Conservation (phyloP, 352 stramenopile genomes). For the Phytophthora uliginosa region DNA sequence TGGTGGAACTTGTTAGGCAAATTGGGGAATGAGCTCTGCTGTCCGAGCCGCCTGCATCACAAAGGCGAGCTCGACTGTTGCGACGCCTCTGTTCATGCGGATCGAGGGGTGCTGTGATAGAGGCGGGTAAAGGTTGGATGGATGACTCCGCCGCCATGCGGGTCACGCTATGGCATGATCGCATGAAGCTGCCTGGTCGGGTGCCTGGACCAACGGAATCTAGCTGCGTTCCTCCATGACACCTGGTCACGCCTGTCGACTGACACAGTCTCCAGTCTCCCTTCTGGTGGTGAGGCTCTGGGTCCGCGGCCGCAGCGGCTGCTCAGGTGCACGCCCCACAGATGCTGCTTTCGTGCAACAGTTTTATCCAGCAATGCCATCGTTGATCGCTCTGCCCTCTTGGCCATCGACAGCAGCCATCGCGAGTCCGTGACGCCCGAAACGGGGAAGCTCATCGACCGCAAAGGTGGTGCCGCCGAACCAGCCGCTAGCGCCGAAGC, state of each 20-base stretch:
- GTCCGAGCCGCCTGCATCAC: not conserved
- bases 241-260: constrained; percentile 27
- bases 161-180: constrained; percentile 1
- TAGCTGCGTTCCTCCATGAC: constrained; percentile 14
- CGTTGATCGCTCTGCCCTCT: not conserved
- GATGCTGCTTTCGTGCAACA: not conserved
- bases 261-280: constrained; percentile 8
- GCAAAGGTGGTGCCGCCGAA: constrained; percentile 14
- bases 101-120: constrained; percentile 2
- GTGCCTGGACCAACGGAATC: constrained; percentile 29
- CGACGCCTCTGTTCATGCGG: constrained; percentile 17
- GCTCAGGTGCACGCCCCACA: not conserved
- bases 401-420: not conserved
- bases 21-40: constrained; percentile 26
- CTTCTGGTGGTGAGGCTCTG: constrained; percentile 29
- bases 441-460: constrained; percentile 10
- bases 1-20: constrained; percentile 12
- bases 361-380: not conserved
- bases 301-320: not conserved
- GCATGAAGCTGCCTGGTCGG: not conserved
- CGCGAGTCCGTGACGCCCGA: not conserved
- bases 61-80: not conserved
- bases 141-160: constrained; percentile 25
- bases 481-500: constrained; percentile 25
- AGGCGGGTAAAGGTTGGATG: constrained; percentile 30